Evolutionary conservation across 2,329 filamentous ascomycete species (phyloP).

Genomic region (Ascochyta viciae-villosae): DNA sequence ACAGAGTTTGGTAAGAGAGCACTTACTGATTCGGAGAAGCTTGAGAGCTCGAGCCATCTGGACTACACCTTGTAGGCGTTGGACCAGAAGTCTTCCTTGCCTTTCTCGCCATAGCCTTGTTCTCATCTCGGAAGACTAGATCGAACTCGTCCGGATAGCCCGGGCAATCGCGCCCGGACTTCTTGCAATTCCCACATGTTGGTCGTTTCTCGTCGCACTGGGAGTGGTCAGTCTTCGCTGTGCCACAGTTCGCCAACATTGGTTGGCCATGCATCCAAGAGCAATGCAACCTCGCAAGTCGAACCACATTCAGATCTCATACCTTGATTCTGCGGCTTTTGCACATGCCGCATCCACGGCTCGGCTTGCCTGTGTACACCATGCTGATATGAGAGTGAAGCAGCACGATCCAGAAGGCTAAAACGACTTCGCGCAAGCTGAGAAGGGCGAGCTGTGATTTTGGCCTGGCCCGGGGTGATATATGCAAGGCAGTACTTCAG

Average conservation of each 20-base stretch:
- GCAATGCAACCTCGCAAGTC: neutral
- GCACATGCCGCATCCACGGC: slow-evolving; percentile 74
- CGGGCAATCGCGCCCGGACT: slow-evolving; percentile 41
- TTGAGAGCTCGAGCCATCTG: slow-evolving; percentile 33
- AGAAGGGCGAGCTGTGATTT: neutral
- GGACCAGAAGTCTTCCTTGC: slow-evolving; percentile 57
- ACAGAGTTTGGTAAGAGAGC: neutral
- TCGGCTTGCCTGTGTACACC: slow-evolving; percentile 53
- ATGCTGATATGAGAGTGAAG: slow-evolving; percentile 25
- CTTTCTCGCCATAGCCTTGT: slow-evolving; percentile 69
- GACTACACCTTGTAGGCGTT: slow-evolving; percentile 24
- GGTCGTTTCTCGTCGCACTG: slow-evolving; percentile 48
- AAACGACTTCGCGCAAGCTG: neutral
- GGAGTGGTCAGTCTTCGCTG: slow-evolving; percentile 7
- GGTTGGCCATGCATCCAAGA: neutral
- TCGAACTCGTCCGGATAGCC: slow-evolving; percentile 70
- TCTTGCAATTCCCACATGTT: slow-evolving; percentile 46
- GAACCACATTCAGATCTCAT: slow-evolving; percentile 34
- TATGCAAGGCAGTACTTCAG: slow-evolving; percentile 6
- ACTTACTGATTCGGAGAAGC: slow-evolving; percentile 42
- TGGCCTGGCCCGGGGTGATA: slow-evolving; percentile 8
- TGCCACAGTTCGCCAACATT: neutral
- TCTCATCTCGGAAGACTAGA: slow-evolving; percentile 75
- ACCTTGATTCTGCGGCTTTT: slow-evolving; percentile 77
- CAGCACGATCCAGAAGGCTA: neutral